These are phyloP conservation scores for Epicoccum sorghinum DNA, from an alignment of 2,329 filamentous ascomycete species.

Conservation along the genomic window DNA sequence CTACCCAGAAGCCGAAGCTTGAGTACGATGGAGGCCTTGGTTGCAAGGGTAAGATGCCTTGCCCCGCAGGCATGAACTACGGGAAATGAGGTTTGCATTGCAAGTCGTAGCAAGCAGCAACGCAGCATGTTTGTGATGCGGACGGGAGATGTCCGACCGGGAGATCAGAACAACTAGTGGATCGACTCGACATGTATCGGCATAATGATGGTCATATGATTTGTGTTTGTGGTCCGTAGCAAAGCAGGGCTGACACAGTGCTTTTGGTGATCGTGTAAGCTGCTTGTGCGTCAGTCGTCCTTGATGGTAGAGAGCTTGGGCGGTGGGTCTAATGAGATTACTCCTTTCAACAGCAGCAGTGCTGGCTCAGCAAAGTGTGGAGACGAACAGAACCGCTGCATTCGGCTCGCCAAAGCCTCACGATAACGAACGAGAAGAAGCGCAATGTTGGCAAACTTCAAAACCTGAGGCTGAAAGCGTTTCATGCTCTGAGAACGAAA, in stretches of 20 bases:
- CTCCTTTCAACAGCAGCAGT: background rate
- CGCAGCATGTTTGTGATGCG: slow-evolving; percentile 4
- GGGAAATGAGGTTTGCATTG: slow-evolving; percentile 19
- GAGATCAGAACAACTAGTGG: background rate
- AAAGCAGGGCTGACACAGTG: slow-evolving; percentile 10
- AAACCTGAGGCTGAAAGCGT: slow-evolving; percentile 13
- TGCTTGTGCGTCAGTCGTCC: slow-evolving; percentile 1
- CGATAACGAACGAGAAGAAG: background rate
- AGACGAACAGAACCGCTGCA: background rate
- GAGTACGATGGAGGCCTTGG: slow-evolving; percentile 4
- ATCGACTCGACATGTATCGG: slow-evolving; percentile 3
- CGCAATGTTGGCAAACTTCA: background rate
- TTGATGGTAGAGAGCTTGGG: background rate
- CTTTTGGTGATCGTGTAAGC: slow-evolving; percentile 6
- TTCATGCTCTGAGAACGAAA: slow-evolving; percentile 14
- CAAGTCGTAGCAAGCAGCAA: slow-evolving; percentile 5
- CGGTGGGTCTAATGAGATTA: slow-evolving; percentile 2
- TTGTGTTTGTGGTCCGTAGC: slow-evolving; percentile 2
- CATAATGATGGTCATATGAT: slow-evolving; percentile 7
- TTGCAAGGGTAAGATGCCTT: background rate
- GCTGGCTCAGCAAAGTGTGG: background rate
- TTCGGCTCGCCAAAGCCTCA: background rate
- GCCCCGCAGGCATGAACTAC: slow-evolving; percentile 16
- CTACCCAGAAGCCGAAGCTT: slow-evolving; percentile 1
- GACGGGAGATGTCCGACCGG: slow-evolving; percentile 19